These are phyloP conservation scores for Colletotrichum melonis DNA, from an alignment of 2,329 filamentous ascomycete genomes.

Conservation along the genomic window DNA sequence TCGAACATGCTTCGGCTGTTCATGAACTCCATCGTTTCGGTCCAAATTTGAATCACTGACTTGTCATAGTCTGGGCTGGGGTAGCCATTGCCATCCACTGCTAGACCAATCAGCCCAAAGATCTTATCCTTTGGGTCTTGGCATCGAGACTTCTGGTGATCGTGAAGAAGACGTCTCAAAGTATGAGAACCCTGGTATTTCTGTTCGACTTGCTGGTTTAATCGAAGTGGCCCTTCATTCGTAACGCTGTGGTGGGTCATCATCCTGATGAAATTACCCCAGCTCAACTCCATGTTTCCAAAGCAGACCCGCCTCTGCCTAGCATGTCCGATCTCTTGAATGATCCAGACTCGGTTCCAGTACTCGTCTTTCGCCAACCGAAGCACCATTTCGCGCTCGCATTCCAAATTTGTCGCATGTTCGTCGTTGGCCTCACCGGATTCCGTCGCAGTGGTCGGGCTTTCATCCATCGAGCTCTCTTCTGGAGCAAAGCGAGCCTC, in stretches of 20 bases:
- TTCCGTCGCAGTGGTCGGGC: background rate
- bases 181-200: background rate
- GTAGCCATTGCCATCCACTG: constrained; percentile 40
- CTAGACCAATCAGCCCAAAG: constrained; percentile 44
- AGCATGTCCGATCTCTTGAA: background rate
- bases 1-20: constrained; percentile 14
- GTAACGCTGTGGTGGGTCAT: background rate
- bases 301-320: background rate
- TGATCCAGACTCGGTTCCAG: background rate
- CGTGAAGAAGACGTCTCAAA: constrained; percentile 36
- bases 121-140: constrained; percentile 44
- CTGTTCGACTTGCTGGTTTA: background rate
- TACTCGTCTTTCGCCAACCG: background rate
- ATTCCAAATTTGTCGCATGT: background rate
- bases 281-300: background rate
- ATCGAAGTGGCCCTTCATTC: background rate
- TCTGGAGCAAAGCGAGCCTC: background rate
- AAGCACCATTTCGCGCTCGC: background rate
- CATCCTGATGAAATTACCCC: background rate
- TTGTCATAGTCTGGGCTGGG: constrained; percentile 43
- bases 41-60: constrained; percentile 41
- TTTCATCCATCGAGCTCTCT: too few relatives aligned
- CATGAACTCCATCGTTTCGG: constrained; percentile 41
- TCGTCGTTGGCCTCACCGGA: background rate
- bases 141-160: constrained; percentile 40